Evolutionary conservation across 306 rosid genomes (phyloP).

Genomic region (Trichosanthes cucumerina): DNA sequence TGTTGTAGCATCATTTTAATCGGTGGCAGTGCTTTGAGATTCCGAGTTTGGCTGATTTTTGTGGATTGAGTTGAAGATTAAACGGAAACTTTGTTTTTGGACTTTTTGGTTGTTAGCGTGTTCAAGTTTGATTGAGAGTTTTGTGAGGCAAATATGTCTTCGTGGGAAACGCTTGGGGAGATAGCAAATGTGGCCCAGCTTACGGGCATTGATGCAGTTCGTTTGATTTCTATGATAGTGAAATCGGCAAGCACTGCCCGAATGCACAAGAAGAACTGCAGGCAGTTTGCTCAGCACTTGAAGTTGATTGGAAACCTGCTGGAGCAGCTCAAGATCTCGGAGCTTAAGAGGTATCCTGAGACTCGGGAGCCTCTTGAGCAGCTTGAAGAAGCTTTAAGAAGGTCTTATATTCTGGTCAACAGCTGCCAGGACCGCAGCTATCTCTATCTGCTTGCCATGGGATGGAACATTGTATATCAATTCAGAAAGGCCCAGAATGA

Average conservation of each 20-base stretch:
- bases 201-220: constrained; percentile 77
- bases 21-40: background rate
- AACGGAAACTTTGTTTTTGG: background rate
- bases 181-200: constrained; percentile 78
- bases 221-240: constrained; percentile 68
- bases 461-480: constrained; percentile 95
- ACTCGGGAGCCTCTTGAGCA: constrained; percentile 94
- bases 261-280: constrained; percentile 93
- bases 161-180: constrained; percentile 81
- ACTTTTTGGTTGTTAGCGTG: background rate
- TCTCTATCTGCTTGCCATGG: constrained; percentile 91
- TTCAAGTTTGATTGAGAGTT: constrained; percentile 22
- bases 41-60: background rate
- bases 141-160: constrained; percentile 39
- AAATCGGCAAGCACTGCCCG: constrained; percentile 85
- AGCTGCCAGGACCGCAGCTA: constrained; percentile 92
- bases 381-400: constrained; percentile 89
- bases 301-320: constrained; percentile 88
- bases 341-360: constrained; percentile 82
- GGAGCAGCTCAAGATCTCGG: constrained; percentile 95
- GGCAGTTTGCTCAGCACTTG: constrained; percentile 81
- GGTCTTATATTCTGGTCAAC: constrained; percentile 69
- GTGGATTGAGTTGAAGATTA: constrained; percentile 1
- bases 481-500: constrained; percentile 96
- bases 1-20: background rate